Percentiles rank a stretch among this genome's conserved stretches.
phyloP scores from a whole-genome alignment of 306 rosid species.

The Vigna trinervia region DNA sequence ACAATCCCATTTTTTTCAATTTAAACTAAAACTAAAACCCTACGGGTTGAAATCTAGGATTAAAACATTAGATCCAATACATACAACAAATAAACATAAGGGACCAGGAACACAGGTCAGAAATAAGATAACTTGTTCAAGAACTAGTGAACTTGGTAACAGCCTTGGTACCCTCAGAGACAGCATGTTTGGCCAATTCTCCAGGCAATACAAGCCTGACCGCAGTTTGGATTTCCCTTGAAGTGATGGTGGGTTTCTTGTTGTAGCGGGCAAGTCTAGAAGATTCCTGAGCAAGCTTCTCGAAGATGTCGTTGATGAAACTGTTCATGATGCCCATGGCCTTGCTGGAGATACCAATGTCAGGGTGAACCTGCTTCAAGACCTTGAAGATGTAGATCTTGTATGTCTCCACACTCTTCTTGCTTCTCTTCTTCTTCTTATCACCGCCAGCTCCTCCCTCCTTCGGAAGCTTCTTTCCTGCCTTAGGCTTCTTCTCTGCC shows the following conservation, averaged over 20 bases:
- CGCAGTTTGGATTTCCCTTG: slow-evolving; percentile 80
- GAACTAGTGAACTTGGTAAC: slow-evolving; percentile 78
- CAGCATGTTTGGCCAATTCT: slow-evolving; percentile 76
- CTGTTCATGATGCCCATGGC: slow-evolving; percentile 7
- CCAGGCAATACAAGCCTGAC: slow-evolving; percentile 78
- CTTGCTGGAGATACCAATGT: slow-evolving; percentile 2
- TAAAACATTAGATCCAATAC: not conserved
- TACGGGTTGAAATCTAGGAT: too few species aligned
- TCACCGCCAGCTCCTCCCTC: slow-evolving; percentile 67
- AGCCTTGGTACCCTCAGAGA: slow-evolving; percentile 80
- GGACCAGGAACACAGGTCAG: too few species aligned
- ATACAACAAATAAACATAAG: too few species aligned
- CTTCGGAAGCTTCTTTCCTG: slow-evolving; percentile 80
- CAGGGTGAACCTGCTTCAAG: not conserved
- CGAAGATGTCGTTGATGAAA: not conserved
- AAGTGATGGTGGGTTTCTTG: slow-evolving; percentile 80
- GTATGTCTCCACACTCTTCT: not conserved
- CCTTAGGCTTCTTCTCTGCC: slow-evolving; percentile 81
- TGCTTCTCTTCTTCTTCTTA: slow-evolving; percentile 62
- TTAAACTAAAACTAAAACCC: too few species aligned
- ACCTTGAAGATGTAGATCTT: slow-evolving; percentile 6
- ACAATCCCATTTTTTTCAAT: too few species aligned
- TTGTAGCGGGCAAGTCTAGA: slow-evolving; percentile 77
- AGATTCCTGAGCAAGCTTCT: slow-evolving; percentile 51
- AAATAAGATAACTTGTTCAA: slow-evolving; percentile 56